These are phyloP conservation scores for Beta corolliflora DNA, from an alignment of 179 eudicot species.

Conservation along the genomic window DNA sequence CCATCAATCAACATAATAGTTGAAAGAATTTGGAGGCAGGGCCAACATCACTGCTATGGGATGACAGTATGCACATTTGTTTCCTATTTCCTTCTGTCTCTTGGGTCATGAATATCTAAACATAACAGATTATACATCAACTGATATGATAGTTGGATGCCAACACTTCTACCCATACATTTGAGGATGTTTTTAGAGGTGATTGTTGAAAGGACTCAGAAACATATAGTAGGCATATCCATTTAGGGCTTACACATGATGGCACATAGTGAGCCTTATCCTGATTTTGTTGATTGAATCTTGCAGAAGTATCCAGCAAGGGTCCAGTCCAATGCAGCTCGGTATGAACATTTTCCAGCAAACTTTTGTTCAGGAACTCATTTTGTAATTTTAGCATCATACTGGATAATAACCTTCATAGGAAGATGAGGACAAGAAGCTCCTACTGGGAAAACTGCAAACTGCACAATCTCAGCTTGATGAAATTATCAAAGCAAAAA, in stretches of 20 bases:
- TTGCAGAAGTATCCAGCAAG: conserved; percentile 44
- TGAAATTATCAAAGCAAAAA: conserved; percentile 38
- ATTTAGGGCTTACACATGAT: background rate
- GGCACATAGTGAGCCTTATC: background rate
- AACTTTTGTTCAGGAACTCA: background rate
- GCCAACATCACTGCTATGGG: background rate
- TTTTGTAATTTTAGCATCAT: background rate
- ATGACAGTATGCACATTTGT: background rate
- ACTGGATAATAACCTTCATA: conserved; percentile 31
- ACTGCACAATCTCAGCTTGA: conserved; percentile 65
- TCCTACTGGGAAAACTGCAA: conserved; percentile 36
- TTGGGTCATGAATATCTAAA: background rate
- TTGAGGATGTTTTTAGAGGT: background rate
- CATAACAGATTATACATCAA: background rate
- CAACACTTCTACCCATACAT: background rate
- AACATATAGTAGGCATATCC: conserved; percentile 1
- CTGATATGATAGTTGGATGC: background rate
- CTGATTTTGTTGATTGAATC: conserved; percentile 16
- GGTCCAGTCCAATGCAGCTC: conserved; percentile 25
- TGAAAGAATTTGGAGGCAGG: background rate
- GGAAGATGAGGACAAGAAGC: conserved; percentile 43
- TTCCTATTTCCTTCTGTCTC: background rate
- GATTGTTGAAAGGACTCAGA: conserved; percentile 6
- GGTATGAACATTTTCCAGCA: conserved; percentile 34
- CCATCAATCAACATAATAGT: background rate